Evolutionary conservation across 139 green algal genomes (phyloP).

Genomic region (Cymbomonas tetramitiformis): DNA sequence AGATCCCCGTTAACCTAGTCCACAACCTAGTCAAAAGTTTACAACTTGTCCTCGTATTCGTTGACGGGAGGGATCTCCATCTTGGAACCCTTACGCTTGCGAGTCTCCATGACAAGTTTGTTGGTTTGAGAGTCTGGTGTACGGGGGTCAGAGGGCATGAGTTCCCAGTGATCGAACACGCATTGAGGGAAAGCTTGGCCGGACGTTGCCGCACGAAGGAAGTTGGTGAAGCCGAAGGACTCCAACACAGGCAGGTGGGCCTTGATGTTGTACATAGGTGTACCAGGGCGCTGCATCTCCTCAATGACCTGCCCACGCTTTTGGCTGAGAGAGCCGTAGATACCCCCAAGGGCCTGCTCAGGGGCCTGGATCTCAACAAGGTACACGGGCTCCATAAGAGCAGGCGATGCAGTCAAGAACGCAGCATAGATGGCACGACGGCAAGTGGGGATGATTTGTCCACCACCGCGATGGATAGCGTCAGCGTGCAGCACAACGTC

Average conservation of each 20-base stretch:
- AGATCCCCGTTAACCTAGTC: too few relatives aligned
- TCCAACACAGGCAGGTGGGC: slow-evolving; percentile 91
- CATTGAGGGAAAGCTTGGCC: slow-evolving; percentile 95
- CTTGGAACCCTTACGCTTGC: slow-evolving; percentile 95
- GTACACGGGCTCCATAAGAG: slow-evolving; percentile 91
- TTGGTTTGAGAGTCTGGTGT: slow-evolving; percentile 48
- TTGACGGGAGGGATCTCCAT: slow-evolving; percentile 43
- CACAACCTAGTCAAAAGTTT: slow-evolving; percentile 23
- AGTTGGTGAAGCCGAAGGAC: slow-evolving; percentile 93
- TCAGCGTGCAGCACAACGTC: slow-evolving; percentile 95
- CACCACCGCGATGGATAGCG: slow-evolving; percentile 93
- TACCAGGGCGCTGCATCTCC: slow-evolving; percentile 88
- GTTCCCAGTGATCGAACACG: slow-evolving; percentile 97
- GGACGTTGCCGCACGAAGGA: slow-evolving; percentile 80
- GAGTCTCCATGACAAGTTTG: slow-evolving; percentile 66
- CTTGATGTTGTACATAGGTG: slow-evolving; percentile 99
- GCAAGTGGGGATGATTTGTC: slow-evolving; percentile 96
- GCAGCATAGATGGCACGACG: slow-evolving; percentile 85
- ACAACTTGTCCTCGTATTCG: slow-evolving; percentile 98
- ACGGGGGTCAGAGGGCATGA: slow-evolving; percentile 66
- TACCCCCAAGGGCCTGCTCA: slow-evolving; percentile 78
- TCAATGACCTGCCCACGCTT: slow-evolving; percentile 98
- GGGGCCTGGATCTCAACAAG: slow-evolving; percentile 98
- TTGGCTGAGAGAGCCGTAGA: slow-evolving; percentile 93
- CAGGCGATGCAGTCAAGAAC: slow-evolving; percentile 73